A percentile compares a stretch with the other conserved stretches of the same genome.
phyloP scores from a whole-genome alignment of 75 land plant genomes.

The Pseudotsuga menziesii region DNA sequence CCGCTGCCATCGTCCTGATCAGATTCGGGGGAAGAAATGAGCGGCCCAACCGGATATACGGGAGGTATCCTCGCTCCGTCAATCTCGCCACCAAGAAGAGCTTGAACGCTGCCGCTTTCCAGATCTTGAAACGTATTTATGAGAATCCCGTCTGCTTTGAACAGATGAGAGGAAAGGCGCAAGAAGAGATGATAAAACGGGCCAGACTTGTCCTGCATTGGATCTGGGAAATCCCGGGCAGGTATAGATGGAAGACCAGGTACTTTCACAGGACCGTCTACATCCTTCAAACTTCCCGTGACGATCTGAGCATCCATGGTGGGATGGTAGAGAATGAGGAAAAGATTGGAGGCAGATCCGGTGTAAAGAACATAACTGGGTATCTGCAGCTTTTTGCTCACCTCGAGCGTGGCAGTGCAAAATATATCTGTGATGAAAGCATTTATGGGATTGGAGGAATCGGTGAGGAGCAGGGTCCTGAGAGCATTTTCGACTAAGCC shows the following conservation, averaged over 20 bases:
- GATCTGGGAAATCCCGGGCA: slow-evolving; percentile 11
- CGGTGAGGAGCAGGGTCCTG: background rate
- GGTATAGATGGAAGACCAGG: slow-evolving; percentile 26
- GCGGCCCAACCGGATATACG: background rate
- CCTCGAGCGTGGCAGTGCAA: too few relatives aligned
- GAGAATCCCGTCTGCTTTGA: background rate
- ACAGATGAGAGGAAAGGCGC: background rate
- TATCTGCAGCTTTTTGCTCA: background rate
- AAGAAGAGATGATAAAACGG: background rate
- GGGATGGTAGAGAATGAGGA: background rate
- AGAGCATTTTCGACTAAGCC: background rate
- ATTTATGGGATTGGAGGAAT: background rate
- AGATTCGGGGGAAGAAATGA: background rate
- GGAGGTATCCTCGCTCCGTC: background rate
- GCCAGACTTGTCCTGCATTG: background rate
- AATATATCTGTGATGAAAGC: too few relatives aligned
- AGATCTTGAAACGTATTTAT: background rate
- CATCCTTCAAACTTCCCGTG: too few relatives aligned
- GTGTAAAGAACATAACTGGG: background rate
- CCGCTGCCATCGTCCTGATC: background rate
- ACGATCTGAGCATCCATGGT: background rate
- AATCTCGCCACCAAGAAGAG: background rate
- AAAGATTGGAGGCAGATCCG: background rate
- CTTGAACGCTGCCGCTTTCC: background rate
- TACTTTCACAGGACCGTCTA: background rate